A percentile compares a stretch with the other conserved stretches of the same genome.
Conservation (phyloP, 2,329 filamentous ascomycete genomes). For the Calonectria hongkongensis region DNA sequence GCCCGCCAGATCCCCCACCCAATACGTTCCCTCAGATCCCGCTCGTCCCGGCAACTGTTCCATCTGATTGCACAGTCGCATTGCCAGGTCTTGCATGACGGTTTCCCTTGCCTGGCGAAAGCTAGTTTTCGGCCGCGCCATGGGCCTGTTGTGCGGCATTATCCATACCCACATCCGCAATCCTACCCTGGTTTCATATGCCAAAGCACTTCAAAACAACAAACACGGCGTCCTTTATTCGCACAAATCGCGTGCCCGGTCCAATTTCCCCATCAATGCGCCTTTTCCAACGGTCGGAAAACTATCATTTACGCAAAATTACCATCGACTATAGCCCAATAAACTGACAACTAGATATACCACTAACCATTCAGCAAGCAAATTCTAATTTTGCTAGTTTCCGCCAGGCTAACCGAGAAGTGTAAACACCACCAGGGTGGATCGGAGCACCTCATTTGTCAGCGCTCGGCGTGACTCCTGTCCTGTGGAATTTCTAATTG, state of each 20-base stretch:
- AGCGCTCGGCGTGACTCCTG: not conserved
- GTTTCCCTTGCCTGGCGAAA: slow-evolving; percentile 6
- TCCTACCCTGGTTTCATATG: slow-evolving; percentile 21
- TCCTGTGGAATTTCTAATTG: too few species aligned
- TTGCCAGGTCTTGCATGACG: slow-evolving; percentile 13
- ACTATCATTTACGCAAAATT: slow-evolving; percentile 1
- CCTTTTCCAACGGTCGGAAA: slow-evolving; percentile 16
- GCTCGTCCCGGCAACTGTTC: slow-evolving; percentile 14
- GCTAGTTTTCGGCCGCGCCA: slow-evolving; percentile 3
- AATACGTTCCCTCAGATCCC: slow-evolving; percentile 19
- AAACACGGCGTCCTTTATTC: slow-evolving; percentile 5
- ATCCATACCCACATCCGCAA: slow-evolving; percentile 6
- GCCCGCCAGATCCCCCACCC: slow-evolving; percentile 1
- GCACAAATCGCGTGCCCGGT: slow-evolving; percentile 13
- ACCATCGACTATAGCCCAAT: not conserved
- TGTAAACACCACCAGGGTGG: too few species aligned
- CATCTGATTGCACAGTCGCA: slow-evolving; percentile 8
- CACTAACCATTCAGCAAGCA: not conserved
- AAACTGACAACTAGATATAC: not conserved
- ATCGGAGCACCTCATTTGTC: not conserved
- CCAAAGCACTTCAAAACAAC: not conserved
- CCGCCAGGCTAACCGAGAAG: not conserved
- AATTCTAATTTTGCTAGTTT: slow-evolving; percentile 14
- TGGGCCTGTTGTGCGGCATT: slow-evolving; percentile 3
- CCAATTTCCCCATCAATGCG: slow-evolving; percentile 12